Base-by-base conservation (phyloP, 2,329 filamentous ascomycete species). In the Cercospora canescens region DNA sequence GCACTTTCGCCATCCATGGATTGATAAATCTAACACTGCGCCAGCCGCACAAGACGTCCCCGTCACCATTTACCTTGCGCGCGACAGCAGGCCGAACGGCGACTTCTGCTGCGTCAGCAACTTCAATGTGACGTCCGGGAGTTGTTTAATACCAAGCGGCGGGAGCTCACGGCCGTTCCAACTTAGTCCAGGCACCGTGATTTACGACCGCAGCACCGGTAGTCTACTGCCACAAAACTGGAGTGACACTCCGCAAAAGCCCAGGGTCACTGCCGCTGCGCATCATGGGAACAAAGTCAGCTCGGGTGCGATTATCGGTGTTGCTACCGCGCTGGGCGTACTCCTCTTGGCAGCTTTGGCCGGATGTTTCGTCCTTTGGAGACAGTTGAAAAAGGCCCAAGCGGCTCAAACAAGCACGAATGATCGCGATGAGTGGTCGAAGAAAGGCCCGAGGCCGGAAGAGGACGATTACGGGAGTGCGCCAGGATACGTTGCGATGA, bases 341-440 rank as follows among this genome's bases (percentile, higher is more conserved):
- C 50, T 70, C 18, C 64, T 70, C 1, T 6, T 68, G 4, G 68
- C 66, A 6, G 63, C 66, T 8, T 35, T 70, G 48, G 59, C 28
- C 16, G 68, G 63, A 12, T 68, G 66, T 35, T 37, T 34, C 3
- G 41, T 70, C 41, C 55, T 70, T 12, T 66, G 59, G 32, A 41
- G 18, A 6, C 64, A 68, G 26, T 28, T 66, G 34, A 59, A 32
- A 37, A 61, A 64, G 12, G 57, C 59, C 34, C 66, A 56, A 37
- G 55, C 45, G 57, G 52, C 83, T 81, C 35, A 32, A 4, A n/a
- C 18, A 6, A 16, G 50, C 60, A 24, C 45, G 45, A n/a, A 6
- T 37, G 28, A 14, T 61, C 4, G 28, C 28, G 18, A 4, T 14
- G 9, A 56, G 9, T 56, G 52, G 30, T 56, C 52, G n/a, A 30